These are phyloP conservation scores for Yamadazyma phyllophila DNA, from an alignment of 805 yeast species.

Conservation along the genomic window DNA sequence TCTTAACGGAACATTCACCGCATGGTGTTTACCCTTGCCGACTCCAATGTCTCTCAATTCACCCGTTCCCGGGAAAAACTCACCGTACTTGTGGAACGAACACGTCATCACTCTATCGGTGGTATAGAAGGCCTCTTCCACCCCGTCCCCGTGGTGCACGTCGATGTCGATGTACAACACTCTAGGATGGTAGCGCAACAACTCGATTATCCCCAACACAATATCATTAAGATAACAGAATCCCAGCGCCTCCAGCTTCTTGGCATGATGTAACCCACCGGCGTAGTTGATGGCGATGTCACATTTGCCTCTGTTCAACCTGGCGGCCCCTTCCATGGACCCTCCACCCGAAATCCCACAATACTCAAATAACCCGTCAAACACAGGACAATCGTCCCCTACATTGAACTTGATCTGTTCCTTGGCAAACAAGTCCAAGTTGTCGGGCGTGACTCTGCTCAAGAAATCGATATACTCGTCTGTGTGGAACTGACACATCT, in stretches of 20 bases:
- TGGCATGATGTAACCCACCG: slow-evolving; percentile 98
- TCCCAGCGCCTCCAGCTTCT: slow-evolving; percentile 91
- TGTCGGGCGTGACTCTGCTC: slow-evolving; percentile 89
- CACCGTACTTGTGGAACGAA: slow-evolving; percentile 94
- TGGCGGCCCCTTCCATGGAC: slow-evolving; percentile 88
- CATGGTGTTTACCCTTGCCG: slow-evolving; percentile 84
- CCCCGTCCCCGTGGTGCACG: slow-evolving; percentile 98
- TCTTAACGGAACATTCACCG: slow-evolving; percentile 87
- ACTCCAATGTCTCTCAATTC: slow-evolving; percentile 87
- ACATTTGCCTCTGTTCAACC: slow-evolving; percentile 81
- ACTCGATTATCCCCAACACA: slow-evolving; percentile 82
- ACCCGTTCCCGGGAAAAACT: slow-evolving; percentile 97
- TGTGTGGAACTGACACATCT: slow-evolving; percentile 97
- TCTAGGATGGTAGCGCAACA: slow-evolving; percentile 85
- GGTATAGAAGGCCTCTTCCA: slow-evolving; percentile 93
- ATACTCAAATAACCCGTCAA: slow-evolving; percentile 92
- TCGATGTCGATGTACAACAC: slow-evolving; percentile 93
- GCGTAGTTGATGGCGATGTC: slow-evolving; percentile 96
- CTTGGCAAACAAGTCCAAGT: slow-evolving; percentile 78
- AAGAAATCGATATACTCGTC: slow-evolving; percentile 95
- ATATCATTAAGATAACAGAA: slow-evolving; percentile 95
- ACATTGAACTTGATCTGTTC: slow-evolving; percentile 92
- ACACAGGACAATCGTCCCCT: slow-evolving; percentile 95
- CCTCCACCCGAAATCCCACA: slow-evolving; percentile 92
- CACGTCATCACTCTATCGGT: slow-evolving; percentile 96